A percentile compares a stretch with the other conserved stretches of the same genome.
phyloP scores from a whole-genome alignment of 148 eudicot species.

The Camellia lanceoleosa region DNA sequence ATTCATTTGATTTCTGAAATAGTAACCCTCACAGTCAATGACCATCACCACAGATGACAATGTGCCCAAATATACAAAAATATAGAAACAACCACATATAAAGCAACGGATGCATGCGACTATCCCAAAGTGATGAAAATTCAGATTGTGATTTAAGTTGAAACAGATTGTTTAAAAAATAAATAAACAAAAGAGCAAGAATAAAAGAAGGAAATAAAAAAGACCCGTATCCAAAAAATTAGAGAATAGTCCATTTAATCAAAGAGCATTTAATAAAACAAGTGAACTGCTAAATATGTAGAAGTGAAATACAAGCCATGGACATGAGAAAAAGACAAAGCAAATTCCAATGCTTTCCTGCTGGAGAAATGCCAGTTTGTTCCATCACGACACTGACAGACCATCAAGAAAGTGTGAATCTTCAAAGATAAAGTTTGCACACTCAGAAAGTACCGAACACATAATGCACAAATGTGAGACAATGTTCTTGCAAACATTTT shows the following conservation, averaged over 20 bases:
- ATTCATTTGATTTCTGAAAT: constrained; percentile 50
- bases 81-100: neutral
- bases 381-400: neutral
- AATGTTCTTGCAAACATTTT: no score
- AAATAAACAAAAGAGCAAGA: no score
- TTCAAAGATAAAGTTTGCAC: neutral
- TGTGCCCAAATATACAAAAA: neutral
- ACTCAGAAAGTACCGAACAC: no score
- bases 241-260: neutral
- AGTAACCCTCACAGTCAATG: constrained; percentile 14
- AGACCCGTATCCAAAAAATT: neutral
- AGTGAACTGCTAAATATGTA: neutral
- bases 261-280: neutral
- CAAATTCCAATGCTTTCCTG: neutral
- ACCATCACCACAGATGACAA: constrained; percentile 5
- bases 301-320: neutral
- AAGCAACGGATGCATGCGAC: neutral
- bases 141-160: neutral
- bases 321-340: constrained; percentile 4
- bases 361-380: neutral
- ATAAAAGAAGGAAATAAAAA: neutral
- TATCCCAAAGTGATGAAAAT: constrained; percentile 2
- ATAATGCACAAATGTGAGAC: no score
- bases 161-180: neutral
- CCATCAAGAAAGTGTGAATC: neutral